Evolutionary conservation across 805 yeast species (phyloP), one percentile per base, ranked within the genome.

Genomic region (Kregervanrija pseudodelftensis): DNA sequence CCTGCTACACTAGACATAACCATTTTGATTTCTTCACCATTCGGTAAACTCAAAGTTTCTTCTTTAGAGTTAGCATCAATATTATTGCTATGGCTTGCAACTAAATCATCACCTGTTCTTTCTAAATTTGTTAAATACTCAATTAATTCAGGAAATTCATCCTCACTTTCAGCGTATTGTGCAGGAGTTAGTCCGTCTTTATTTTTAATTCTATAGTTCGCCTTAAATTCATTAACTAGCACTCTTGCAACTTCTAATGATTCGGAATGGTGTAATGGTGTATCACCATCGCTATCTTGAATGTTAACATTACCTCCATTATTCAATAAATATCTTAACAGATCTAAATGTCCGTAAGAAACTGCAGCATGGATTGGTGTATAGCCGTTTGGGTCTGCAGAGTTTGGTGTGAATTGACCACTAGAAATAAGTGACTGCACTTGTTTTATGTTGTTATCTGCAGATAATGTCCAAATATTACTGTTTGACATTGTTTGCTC

Each of bases 331-430:
- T 73, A 76, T 45, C 66, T 61, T 34, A 93, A 67, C 35, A 93
- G 67, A 9, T 83, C 89, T 2, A 66, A 54, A 59, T 91, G 90
- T 8, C 91, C 91, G 63, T 93, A 93, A 1, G 97, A 84, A 2
- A 95, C 95, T 1, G 99, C 98, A 0, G 99, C 99, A 62, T 93
- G 99, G 11, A 93, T 74, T 7, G 99, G 95, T 0, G 98, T 91
- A 64, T 95, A 93, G 1, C 99, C 99, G 56, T 90, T 87, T 1
- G 86, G 85, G 62, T 93, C 99, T 50, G 82, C 78, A 7, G 83
- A 74, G 57, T 87, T 83, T 3, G 96, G 77, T 3, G 80, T 72
- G 50, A 68, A 70, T 5, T 66, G 56, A 0, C 82, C 83, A 0
- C 73, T 55, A 10, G 64, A 68, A 8, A 93, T 65, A 43, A 70